Base-by-base conservation (phyloP, 305 asterid genomes). In the Lippia alba region DNA sequence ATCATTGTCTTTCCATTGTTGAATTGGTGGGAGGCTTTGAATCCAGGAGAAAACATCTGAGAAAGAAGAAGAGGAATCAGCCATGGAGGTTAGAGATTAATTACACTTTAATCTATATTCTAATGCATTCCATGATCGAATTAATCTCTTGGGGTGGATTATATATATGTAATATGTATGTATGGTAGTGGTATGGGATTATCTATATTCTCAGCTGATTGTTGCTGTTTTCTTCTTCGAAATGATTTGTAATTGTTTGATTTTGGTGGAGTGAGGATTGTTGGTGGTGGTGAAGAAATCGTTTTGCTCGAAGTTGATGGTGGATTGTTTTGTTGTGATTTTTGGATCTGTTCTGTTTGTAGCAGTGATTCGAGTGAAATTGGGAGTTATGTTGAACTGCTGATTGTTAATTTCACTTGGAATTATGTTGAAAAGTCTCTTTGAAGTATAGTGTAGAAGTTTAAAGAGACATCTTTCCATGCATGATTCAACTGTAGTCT, bases 41-140 rank as follows among this genome's bases (percentile, higher is more conserved):
- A 90, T 75, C 91, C 93, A 88, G 6, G 91, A 75, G 64, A 66
- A 88, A 12, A 86, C 53, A 74, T 90, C 89, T 55, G 85, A 85
- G 24, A 85, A 83, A 7, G 79, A 63, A 50, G 30, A 67, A 6
- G 49, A 62, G 51, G 61, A 60, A 45, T 14, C 49, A 11, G 68
- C 75, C 82, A 77, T 76, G 53, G 60, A n/a, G 12, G 6, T 12
- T n/a, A n/a, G 18, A 16, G 0, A 51, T 18, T 53, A 34, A 34
- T 34, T 34, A 34, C 6, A 34, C 3, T 34, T 6, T 34, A 34
- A 34, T 34, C 40, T 34, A 6, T 34, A n/a, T n/a, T 34, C 4
- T 34, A 34, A 34, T 34, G 4, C 40, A 34, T 2, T 34, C 40
- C 6, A 3, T 6, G 34, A 3, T 17, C 18, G 14, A 48, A 11